A percentile compares a stretch with the other conserved stretches of the same genome.
Conservation (phyloP, 352 stramenopile species). For the Globisporangium canariense region DNA sequence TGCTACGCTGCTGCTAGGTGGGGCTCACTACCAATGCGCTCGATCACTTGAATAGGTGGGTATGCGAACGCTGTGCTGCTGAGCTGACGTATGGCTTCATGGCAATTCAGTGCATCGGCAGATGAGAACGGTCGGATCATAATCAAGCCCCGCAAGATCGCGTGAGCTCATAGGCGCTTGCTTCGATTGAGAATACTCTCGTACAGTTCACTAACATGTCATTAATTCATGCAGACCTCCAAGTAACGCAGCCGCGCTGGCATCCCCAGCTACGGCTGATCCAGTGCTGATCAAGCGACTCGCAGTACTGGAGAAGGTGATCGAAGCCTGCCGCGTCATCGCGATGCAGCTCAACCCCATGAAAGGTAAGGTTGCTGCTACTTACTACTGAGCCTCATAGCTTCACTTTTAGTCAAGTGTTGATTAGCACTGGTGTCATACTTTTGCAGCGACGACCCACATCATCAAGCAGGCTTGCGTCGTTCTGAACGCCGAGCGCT, state of each 20-base stretch:
- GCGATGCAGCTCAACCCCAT: conserved; percentile 70
- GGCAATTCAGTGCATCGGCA: conserved; percentile 49
- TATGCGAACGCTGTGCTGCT: neutral
- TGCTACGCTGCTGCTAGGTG: conserved; percentile 84
- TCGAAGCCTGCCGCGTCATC: conserved; percentile 76
- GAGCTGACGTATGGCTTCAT: neutral
- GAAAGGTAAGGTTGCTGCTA: conserved; percentile 40
- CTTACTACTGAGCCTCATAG: neutral
- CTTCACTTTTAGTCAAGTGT: neutral
- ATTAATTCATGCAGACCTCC: conserved; percentile 12
- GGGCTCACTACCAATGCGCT: neutral
- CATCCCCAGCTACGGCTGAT: conserved; percentile 22
- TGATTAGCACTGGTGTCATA: neutral
- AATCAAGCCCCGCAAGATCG: conserved; percentile 65
- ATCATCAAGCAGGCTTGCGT: conserved; percentile 87
- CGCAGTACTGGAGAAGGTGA: conserved; percentile 69
- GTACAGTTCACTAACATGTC: no score
- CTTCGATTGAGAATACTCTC: neutral
- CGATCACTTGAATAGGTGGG: no score
- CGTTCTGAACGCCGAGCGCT: conserved; percentile 86
- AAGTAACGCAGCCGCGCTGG: neutral
- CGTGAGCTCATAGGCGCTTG: conserved; percentile 21
- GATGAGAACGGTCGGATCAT: conserved; percentile 81
- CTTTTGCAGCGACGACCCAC: conserved; percentile 58
- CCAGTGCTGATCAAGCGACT: conserved; percentile 52